Evolutionary conservation across 1,139 yeast species (phyloP).

Genomic region (Yamadazyma membranifaciens): DNA sequence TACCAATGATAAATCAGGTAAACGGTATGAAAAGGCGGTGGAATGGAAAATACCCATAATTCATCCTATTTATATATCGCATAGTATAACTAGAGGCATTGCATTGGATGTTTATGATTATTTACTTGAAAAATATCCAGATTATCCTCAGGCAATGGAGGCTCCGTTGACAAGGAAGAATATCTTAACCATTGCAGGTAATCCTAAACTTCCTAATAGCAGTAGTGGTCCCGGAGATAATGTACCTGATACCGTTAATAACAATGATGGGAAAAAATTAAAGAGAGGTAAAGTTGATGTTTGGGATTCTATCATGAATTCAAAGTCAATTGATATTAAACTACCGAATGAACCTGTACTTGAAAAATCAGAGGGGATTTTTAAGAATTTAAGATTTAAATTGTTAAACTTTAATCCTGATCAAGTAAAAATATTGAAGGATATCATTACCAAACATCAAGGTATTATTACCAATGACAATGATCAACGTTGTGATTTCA

Average conservation of each 20-base stretch:
- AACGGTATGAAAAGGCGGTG: conserved; percentile 58
- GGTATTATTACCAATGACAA: conserved; percentile 28
- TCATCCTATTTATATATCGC: conserved; percentile 74
- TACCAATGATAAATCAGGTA: conserved; percentile 55
- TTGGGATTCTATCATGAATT: conserved; percentile 53
- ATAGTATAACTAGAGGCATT: conserved; percentile 62
- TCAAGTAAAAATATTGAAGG: conserved; percentile 13
- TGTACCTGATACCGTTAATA: too few species aligned
- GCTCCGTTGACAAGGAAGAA: conserved; percentile 4
- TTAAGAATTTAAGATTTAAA: conserved; percentile 11
- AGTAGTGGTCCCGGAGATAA: neutral
- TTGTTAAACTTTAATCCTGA: conserved; percentile 8
- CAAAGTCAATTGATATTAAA: neutral
- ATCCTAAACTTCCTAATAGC: neutral
- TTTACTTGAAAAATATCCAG: conserved; percentile 23
- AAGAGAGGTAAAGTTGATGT: conserved; percentile 21
- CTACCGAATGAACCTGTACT: neutral
- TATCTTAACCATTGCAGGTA: too few species aligned
- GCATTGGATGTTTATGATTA: conserved; percentile 50
- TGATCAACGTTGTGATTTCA: conserved; percentile 5
- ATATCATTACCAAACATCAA: conserved; percentile 40
- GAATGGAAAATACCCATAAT: conserved; percentile 70
- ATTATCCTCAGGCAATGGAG: conserved; percentile 7
- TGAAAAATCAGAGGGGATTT: conserved; percentile 5
- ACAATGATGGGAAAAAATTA: too few species aligned